Conservation (phyloP, 2,329 filamentous ascomycete species). For the Penicillium sp. region DNA sequence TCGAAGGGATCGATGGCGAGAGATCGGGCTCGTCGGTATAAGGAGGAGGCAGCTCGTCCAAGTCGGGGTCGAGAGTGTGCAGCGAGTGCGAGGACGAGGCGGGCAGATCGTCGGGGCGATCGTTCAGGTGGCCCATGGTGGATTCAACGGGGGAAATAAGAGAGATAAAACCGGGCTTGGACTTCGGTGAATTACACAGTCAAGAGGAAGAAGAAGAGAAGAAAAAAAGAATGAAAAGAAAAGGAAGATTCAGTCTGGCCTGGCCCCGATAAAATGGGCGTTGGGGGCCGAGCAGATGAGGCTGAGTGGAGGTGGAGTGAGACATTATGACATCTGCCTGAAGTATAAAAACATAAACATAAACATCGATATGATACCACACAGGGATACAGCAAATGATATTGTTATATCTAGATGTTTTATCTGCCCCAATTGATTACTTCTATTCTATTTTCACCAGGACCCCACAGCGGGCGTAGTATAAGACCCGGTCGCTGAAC, state of each 20-base stretch:
- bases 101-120: conserved; percentile 12
- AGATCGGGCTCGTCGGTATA: conserved; percentile 25
- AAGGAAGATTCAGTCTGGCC: not conserved
- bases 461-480: conserved; percentile 7
- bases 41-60: conserved; percentile 27
- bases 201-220: not conserved
- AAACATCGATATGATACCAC: no score
- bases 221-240: not conserved
- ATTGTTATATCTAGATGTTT: no score
- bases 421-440: no score
- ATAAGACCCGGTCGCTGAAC: conserved; percentile 15
- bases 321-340: not conserved
- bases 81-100: conserved; percentile 24
- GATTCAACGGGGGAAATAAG: no score
- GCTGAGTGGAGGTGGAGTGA: not conserved
- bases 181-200: no score
- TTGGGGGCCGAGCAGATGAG: not conserved
- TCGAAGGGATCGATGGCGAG: not conserved
- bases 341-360: no score
- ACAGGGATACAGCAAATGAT: no score
- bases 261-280: not conserved
- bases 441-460: conserved; percentile 8
- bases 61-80: conserved; percentile 18
- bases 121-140: conserved; percentile 16
- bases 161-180: no score